A percentile compares a stretch with the other conserved stretches of the same genome.
phyloP scores from a whole-genome alignment of 2,329 filamentous ascomycete species.

The Stemphylium lycopersici region DNA sequence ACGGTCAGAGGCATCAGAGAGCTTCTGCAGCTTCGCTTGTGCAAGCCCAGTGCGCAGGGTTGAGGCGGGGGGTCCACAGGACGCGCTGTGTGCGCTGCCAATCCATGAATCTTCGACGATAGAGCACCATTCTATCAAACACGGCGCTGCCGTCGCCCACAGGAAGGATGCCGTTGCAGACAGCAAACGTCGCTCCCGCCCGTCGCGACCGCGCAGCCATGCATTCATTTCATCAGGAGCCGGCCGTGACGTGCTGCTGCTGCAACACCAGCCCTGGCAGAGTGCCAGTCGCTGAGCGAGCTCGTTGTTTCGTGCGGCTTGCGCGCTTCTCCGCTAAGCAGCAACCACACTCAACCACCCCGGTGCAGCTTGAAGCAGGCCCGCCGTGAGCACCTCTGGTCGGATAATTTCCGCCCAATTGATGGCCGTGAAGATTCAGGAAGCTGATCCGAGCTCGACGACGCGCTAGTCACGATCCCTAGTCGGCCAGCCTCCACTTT shows the following conservation, averaged over 20 bases:
- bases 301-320: conserved; percentile 24
- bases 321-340: conserved; percentile 28
- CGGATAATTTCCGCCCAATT: conserved; percentile 37
- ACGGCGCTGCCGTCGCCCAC: conserved; percentile 11
- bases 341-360: conserved; percentile 7
- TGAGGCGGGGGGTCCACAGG: conserved; percentile 20
- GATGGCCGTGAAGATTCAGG: conserved; percentile 22
- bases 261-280: no score
- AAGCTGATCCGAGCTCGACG: conserved; percentile 26
- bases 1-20: conserved; percentile 1
- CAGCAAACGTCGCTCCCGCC: conserved; percentile 32
- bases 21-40: conserved; percentile 34
- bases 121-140: conserved; percentile 23
- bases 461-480: conserved; percentile 18
- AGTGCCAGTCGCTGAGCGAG: conserved; percentile 2
- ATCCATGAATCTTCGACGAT: conserved; percentile 10
- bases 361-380: conserved; percentile 6
- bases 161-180: conserved; percentile 24
- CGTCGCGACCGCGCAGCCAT: no score
- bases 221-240: no score
- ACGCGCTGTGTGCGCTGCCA: conserved; percentile 28
- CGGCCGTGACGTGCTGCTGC: background rate
- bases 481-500: conserved; percentile 21
- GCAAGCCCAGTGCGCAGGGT: conserved; percentile 34
- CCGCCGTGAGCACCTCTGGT: conserved; percentile 22